These are phyloP conservation scores for Cutaneotrichosporon mucoides DNA, from an alignment of 1,284 basidiomycete genomes.

Conservation along the genomic window DNA sequence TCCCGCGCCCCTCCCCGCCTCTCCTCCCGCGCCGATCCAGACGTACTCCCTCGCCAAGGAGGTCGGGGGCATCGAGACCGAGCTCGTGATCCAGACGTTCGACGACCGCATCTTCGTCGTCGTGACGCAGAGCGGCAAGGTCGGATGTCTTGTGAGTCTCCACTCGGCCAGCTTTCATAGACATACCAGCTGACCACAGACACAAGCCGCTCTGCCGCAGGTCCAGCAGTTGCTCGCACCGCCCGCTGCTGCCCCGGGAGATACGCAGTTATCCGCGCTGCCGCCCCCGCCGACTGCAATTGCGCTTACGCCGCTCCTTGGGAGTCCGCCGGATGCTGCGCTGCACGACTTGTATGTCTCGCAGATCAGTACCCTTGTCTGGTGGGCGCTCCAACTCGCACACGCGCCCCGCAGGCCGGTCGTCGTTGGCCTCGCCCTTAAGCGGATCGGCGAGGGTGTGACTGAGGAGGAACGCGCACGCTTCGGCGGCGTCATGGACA, in stretches of 20 bases:
- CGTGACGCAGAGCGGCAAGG: slow-evolving; percentile 77
- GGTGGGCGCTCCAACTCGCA: slow-evolving; percentile 56
- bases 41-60: slow-evolving; percentile 52
- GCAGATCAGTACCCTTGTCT: slow-evolving; percentile 80
- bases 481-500: slow-evolving; percentile 65
- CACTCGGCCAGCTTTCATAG: too few species aligned
- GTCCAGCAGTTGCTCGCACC: slow-evolving; percentile 59
- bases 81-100: slow-evolving; percentile 71
- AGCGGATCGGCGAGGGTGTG: slow-evolving; percentile 46
- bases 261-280: slow-evolving; percentile 57
- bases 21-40: slow-evolving; percentile 24
- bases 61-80: slow-evolving; percentile 61
- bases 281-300: slow-evolving; percentile 69
- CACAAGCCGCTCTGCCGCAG: slow-evolving; percentile 71
- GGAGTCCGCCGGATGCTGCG: slow-evolving; percentile 59
- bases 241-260: slow-evolving; percentile 52
- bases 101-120: slow-evolving; percentile 74
- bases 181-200: slow-evolving; percentile 52
- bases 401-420: slow-evolving; percentile 30
- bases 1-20: background rate
- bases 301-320: slow-evolving; percentile 70
- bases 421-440: slow-evolving; percentile 48
- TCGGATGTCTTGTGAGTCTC: slow-evolving; percentile 70
- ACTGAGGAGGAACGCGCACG: slow-evolving; percentile 54
- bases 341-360: slow-evolving; percentile 76